Conservation (phyloP, 129 eudicot genomes). For the Flaveria brownii region DNA sequence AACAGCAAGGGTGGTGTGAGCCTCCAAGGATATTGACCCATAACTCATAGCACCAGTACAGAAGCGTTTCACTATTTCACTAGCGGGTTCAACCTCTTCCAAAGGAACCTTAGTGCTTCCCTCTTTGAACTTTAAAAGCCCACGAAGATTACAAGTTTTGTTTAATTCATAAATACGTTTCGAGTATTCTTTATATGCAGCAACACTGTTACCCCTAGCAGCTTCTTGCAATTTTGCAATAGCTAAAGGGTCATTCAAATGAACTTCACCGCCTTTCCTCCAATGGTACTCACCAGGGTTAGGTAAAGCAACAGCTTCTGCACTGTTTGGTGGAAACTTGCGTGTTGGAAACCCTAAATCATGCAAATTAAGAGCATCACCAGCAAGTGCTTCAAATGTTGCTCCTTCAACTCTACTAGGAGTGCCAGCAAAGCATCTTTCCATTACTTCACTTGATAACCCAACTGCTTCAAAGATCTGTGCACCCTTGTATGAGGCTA, state of each 20-base stretch:
- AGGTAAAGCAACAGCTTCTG: conserved; percentile 92
- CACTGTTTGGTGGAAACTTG: conserved; percentile 64
- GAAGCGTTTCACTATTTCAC: conserved; percentile 95
- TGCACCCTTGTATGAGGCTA: conserved; percentile 98
- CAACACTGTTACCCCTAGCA: conserved; percentile 85
- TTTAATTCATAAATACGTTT: conserved; percentile 82
- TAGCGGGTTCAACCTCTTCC: conserved; percentile 97
- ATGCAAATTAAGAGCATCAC: conserved; percentile 75
- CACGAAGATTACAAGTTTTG: conserved; percentile 76
- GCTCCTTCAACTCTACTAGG: conserved; percentile 99
- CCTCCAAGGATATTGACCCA: conserved; percentile 95
- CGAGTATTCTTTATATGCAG: conserved; percentile 87
- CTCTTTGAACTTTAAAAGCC: conserved; percentile 85
- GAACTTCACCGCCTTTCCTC: conserved; percentile 94
- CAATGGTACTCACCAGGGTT: conserved; percentile 96
- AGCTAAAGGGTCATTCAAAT: conserved; percentile 92
- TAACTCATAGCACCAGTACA: conserved; percentile 99
- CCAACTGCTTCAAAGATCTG: conserved; percentile 99
- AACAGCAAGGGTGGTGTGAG: conserved; percentile 87
- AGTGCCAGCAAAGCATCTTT: conserved; percentile 87
- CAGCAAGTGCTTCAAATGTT: conserved; percentile 87
- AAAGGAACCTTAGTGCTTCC: conserved; percentile 56
- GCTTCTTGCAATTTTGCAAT: conserved; percentile 96
- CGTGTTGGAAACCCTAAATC: conserved; percentile 82
- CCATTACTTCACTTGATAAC: conserved; percentile 89